Percentiles rank a stretch among this genome's conserved stretches.
Conservation (phyloP, 176 grass and related monocot species). For the Oryza australiensis region DNA sequence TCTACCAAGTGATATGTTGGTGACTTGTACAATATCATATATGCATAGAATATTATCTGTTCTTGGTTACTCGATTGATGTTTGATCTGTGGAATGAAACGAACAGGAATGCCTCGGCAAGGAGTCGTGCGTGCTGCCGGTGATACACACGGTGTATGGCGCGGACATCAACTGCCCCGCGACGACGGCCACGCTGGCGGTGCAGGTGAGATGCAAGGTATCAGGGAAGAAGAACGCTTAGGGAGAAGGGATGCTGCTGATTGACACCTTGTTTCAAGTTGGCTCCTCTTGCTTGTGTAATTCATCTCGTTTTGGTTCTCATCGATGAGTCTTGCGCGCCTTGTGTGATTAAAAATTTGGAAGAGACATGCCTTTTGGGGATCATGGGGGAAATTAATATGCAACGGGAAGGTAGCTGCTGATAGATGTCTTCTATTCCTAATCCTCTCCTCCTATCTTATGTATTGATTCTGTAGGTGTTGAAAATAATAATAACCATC, state of each 20-base stretch:
- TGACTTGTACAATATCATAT: not conserved
- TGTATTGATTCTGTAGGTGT: constrained; percentile 17
- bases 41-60: not conserved
- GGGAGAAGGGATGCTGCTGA: constrained; percentile 1
- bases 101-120: constrained; percentile 76
- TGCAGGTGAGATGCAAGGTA: constrained; percentile 64
- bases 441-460: not conserved
- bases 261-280: constrained; percentile 6
- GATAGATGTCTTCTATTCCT: constrained; percentile 12
- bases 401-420: constrained; percentile 15
- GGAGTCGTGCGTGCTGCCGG: constrained; percentile 51
- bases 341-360: constrained; percentile 14
- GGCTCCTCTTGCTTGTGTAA: not conserved
- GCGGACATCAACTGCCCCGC: constrained; percentile 58
- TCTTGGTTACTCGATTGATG: not conserved
- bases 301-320: constrained; percentile 28
- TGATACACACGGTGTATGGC: constrained; percentile 45
- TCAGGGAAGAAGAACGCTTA: constrained; percentile 25
- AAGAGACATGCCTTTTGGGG: constrained; percentile 22
- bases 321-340: not conserved
- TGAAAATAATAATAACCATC: constrained; percentile 35
- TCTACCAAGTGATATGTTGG: not conserved
- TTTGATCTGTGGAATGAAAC: not conserved
- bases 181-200: constrained; percentile 61
- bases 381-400: constrained; percentile 18